A percentile compares a stretch with the other conserved stretches of the same genome.
Conservation (phyloP, 305 asterid species). For the Ilex paraguariensis region DNA sequence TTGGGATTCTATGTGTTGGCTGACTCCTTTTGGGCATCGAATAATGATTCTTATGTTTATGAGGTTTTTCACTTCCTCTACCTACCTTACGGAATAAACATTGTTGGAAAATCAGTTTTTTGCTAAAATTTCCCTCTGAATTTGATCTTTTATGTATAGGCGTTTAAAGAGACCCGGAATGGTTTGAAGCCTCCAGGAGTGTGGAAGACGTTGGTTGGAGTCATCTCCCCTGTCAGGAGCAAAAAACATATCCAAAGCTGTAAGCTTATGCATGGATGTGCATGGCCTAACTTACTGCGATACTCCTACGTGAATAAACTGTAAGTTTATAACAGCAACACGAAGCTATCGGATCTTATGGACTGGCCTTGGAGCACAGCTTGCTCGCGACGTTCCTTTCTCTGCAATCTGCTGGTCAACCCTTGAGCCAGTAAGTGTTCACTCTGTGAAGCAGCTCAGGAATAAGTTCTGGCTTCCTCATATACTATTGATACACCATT, state of each 20-base stretch:
- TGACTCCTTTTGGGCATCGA: neutral
- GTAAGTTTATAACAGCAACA: slow-evolving; percentile 21
- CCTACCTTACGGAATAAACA: neutral
- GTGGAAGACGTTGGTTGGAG: slow-evolving; percentile 60
- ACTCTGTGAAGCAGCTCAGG: slow-evolving; percentile 1
- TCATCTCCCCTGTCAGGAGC: slow-evolving; percentile 42
- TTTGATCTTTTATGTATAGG: slow-evolving; percentile 30
- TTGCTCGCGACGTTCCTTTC: slow-evolving; percentile 94
- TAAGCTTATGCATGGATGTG: slow-evolving; percentile 22
- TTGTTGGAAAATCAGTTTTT: neutral
- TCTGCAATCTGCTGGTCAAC: slow-evolving; percentile 96
- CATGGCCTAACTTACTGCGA: neutral
- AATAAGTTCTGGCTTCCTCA: neutral
- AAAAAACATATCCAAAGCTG: slow-evolving; percentile 38
- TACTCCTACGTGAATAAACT: no score
- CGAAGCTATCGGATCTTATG: slow-evolving; percentile 65
- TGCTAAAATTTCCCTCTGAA: slow-evolving; percentile 1
- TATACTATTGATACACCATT: no score
- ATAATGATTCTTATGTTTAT: neutral
- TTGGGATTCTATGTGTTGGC: neutral
- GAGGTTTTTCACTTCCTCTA: neutral
- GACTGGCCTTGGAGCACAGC: slow-evolving; percentile 96
- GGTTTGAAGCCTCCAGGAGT: slow-evolving; percentile 69
- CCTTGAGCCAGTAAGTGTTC: slow-evolving; percentile 75
- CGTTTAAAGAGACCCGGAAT: slow-evolving; percentile 50